Evolutionary conservation across 495 filamentous ascomycete genomes (phyloP).

Genomic region (Rhizodiscina lignyota): DNA sequence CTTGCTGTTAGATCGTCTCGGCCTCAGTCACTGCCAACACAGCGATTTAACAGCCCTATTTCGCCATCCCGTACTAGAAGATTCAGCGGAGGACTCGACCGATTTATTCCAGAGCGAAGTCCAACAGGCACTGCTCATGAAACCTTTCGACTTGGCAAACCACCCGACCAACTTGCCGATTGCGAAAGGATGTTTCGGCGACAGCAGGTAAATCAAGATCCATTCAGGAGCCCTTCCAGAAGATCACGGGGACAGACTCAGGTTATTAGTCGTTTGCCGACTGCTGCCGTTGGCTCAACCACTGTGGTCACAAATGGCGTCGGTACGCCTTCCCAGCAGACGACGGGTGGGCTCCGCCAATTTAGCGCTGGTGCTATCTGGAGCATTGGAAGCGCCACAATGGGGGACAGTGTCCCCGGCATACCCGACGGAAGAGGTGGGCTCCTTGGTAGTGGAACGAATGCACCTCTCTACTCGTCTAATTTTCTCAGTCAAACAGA

Average conservation of each 20-base stretch:
- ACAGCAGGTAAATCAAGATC: slow-evolving; percentile 40
- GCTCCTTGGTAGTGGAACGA: slow-evolving; percentile 49
- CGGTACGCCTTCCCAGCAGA: not conserved
- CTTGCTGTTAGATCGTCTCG: too few species aligned
- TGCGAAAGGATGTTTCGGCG: slow-evolving; percentile 45
- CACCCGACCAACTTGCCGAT: slow-evolving; percentile 37
- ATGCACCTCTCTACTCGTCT: slow-evolving; percentile 57
- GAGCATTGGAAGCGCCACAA: slow-evolving; percentile 56
- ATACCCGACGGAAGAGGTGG: slow-evolving; percentile 46
- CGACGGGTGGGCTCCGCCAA: slow-evolving; percentile 12
- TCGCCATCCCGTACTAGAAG: too few species aligned
- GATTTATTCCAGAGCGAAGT: slow-evolving; percentile 48
- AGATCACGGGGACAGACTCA: too few species aligned
- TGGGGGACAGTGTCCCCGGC: too few species aligned
- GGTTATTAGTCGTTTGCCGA: too few species aligned
- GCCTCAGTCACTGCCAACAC: too few species aligned
- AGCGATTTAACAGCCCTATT: too few species aligned
- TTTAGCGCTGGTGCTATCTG: slow-evolving; percentile 60
- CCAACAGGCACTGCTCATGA: slow-evolving; percentile 29
- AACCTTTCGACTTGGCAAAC: slow-evolving; percentile 49
- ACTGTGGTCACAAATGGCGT: not conserved
- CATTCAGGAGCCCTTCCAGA: slow-evolving; percentile 39
- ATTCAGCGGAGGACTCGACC: too few species aligned
- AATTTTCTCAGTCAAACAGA: slow-evolving; percentile 42
- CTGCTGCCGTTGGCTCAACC: slow-evolving; percentile 2